Evolutionary conservation across 2,329 filamentous ascomycete genomes (phyloP).

Genomic region (Leptographium procerum): DNA sequence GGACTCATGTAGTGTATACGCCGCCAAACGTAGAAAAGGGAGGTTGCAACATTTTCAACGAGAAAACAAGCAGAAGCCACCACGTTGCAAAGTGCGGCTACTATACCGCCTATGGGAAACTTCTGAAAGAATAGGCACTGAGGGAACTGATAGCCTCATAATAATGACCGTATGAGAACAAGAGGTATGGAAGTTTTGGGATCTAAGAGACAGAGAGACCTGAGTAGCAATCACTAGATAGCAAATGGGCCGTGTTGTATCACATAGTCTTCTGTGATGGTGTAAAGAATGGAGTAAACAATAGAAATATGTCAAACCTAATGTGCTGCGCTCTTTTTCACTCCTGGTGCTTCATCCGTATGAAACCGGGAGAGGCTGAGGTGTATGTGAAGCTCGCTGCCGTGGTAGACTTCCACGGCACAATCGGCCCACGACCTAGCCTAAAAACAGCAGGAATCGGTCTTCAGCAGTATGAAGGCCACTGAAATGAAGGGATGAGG

Average conservation of each 20-base stretch:
- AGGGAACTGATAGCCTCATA: neutral
- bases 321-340: neutral
- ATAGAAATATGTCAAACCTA: neutral
- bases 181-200: neutral
- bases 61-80: constrained; percentile 60
- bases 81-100: constrained; percentile 62
- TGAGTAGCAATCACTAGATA: neutral
- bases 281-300: neutral
- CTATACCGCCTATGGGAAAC: constrained; percentile 52
- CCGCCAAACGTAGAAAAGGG: constrained; percentile 78
- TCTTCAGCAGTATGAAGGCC: neutral
- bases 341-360: neutral
- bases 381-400: neutral
- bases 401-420: neutral
- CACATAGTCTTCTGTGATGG: neutral
- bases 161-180: neutral
- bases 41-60: constrained; percentile 74
- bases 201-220: neutral
- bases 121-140: constrained; percentile 26
- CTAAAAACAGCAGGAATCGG: neutral
- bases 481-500: constrained; percentile 7
- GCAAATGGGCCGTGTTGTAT: neutral
- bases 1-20: constrained; percentile 51
- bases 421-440: neutral
- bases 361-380: too few species aligned